Evolutionary conservation across 2,329 filamentous ascomycete genomes (phyloP).

Genomic region (Fusarium sacchari): DNA sequence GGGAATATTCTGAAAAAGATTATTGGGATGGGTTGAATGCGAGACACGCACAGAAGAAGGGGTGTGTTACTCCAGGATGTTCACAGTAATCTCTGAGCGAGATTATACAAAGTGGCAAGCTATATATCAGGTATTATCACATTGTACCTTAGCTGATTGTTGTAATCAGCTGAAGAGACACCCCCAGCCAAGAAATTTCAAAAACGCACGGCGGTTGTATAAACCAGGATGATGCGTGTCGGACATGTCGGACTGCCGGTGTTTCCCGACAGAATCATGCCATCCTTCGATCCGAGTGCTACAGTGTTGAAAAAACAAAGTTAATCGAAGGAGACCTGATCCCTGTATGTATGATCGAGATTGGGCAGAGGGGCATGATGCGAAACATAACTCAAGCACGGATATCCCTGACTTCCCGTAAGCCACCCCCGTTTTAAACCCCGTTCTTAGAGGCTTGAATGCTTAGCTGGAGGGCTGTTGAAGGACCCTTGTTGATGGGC

Average conservation of each 20-base stretch:
- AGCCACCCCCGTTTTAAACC: slow-evolving; percentile 8
- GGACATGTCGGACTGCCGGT: slow-evolving; percentile 31
- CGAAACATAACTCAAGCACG: slow-evolving; percentile 32
- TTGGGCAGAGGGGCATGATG: slow-evolving; percentile 17
- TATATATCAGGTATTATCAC: slow-evolving; percentile 13
- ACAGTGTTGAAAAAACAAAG: slow-evolving; percentile 27
- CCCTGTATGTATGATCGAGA: slow-evolving; percentile 19
- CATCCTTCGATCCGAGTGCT: slow-evolving; percentile 38
- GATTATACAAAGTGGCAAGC: slow-evolving; percentile 23
- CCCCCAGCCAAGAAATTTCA: slow-evolving; percentile 13
- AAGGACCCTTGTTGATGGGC: slow-evolving; percentile 14
- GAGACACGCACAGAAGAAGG: slow-evolving; percentile 23
- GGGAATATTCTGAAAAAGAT: slow-evolving; percentile 22
- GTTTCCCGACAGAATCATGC: slow-evolving; percentile 44
- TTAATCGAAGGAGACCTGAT: slow-evolving; percentile 18
- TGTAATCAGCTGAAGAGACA: neutral
- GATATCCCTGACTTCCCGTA: slow-evolving; percentile 26
- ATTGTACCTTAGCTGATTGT: neutral
- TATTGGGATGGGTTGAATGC: slow-evolving; percentile 12
- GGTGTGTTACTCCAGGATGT: slow-evolving; percentile 25
- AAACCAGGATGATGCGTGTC: slow-evolving; percentile 29
- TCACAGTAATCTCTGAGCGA: slow-evolving; percentile 14
- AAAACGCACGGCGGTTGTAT: slow-evolving; percentile 6
- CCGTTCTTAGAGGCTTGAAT: neutral
- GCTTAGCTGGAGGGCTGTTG: neutral